Base-by-base conservation (phyloP, 768 basidiomycete species). In the Coprinopsis strossmayeri region DNA sequence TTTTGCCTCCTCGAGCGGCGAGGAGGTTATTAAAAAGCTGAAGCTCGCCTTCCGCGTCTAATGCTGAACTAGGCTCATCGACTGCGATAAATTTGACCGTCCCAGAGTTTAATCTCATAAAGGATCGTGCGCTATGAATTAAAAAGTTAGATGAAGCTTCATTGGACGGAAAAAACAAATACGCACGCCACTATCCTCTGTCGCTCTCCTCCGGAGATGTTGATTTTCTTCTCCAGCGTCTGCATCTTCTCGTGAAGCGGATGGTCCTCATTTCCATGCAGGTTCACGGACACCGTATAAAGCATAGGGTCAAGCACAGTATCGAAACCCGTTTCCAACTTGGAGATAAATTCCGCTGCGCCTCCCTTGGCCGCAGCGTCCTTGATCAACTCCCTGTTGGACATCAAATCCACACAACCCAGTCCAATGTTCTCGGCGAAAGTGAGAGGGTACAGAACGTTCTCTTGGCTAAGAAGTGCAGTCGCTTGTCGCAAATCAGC, bases 11-110 rank as follows among this genome's bases (percentile, higher is more conserved):
- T 3, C 73, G 65, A 24, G 58, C 53, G 0, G 57, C 54, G 3
- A 65, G 61, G 30, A 81, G 58, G 7, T 63, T 61, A 12, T 66
- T 51, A 41, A 80, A 69, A 10, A 82, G 62, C 1, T 69, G 61
- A 11, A 65, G 68, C 57, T 84, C 82, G 0, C 69, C 73, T 37
- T 73, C 60, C 9, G 82, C 70, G 45, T 83, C 82, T 34, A 82
- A 54, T 2, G 76, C 71, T 0, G 79, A 78, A 26, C 70, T 79
- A 0, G 80, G 79, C 56, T 83, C 81, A 51, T 84, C 82, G 2
- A 76, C 69, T 2, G 77, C 68, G 15, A 81, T 62, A 11, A 82
- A 71, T 21, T 66, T 69, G 20, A 73, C 65, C 3, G 69, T 58
- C 3, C 60, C 61, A 12, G 64, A 69, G 25, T 62, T 62, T 41